A percentile compares a stretch with the other conserved stretches of the same genome.
These are phyloP conservation scores for Stentor roeselii DNA, from an alignment of 73 alveolate genomes.

Conservation along the genomic window DNA sequence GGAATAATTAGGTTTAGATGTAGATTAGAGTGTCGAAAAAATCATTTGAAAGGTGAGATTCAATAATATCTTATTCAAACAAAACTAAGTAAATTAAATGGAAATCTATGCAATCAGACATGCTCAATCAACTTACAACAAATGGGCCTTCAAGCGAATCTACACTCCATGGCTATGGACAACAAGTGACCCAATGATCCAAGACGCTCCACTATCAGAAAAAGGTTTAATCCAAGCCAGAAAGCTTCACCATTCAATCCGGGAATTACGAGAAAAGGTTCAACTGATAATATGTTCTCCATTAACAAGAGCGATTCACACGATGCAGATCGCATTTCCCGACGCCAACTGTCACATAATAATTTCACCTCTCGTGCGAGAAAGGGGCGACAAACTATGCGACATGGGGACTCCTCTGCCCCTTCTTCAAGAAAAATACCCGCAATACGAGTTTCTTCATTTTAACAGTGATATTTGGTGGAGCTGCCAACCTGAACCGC, in stretches of 20 bases:
- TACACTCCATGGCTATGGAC: conserved; percentile 13
- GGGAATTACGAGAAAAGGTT: not conserved
- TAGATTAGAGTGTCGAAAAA: too few relatives aligned
- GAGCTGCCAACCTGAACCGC: not conserved
- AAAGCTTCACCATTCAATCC: not conserved
- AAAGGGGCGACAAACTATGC: not conserved
- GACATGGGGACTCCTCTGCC: conserved; percentile 2
- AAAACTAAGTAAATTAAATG: too few relatives aligned
- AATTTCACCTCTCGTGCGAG: not conserved
- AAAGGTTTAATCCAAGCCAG: not conserved
- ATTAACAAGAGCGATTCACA: not conserved
- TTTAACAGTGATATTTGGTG: conserved; percentile 4
- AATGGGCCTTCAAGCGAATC: not conserved
- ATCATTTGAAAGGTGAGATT: too few relatives aligned
- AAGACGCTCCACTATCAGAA: not conserved
- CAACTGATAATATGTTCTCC: conserved; percentile 20
- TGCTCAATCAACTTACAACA: conserved; percentile 12
- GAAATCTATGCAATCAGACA: conserved; percentile 10
- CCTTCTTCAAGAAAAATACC: not conserved
- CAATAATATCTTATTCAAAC: too few relatives aligned
- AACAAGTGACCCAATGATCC: not conserved
- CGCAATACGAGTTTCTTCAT: not conserved
- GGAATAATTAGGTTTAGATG: not conserved
- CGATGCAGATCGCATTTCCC: conserved; percentile 4
- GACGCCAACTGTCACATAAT: conserved; percentile 3